phyloP scores from a whole-genome alignment of 495 filamentous ascomycete species.

The Talaromyces liani region DNA sequence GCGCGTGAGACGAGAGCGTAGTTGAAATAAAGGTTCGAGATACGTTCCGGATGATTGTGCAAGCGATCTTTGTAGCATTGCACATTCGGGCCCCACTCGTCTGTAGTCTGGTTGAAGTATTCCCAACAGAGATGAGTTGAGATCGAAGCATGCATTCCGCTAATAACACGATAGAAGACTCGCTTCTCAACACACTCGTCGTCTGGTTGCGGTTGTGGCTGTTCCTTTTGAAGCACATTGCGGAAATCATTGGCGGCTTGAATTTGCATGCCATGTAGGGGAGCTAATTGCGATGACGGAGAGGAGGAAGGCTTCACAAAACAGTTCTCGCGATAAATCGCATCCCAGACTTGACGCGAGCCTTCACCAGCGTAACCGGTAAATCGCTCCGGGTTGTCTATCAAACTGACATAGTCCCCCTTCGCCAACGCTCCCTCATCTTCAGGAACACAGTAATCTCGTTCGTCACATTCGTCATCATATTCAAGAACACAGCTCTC shows the following conservation, averaged over 20 bases:
- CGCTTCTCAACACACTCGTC: slow-evolving; percentile 96
- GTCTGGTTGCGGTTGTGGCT: slow-evolving; percentile 65
- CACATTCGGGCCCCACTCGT: slow-evolving; percentile 88
- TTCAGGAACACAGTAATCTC: slow-evolving; percentile 95
- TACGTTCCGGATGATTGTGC: slow-evolving; percentile 75
- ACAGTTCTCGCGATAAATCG: slow-evolving; percentile 96
- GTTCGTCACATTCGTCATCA: slow-evolving; percentile 95
- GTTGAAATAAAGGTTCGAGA: slow-evolving; percentile 98
- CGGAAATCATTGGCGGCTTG: slow-evolving; percentile 80
- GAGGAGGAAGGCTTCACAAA: slow-evolving; percentile 63
- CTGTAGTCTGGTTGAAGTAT: slow-evolving; percentile 91
- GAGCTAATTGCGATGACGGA: slow-evolving; percentile 23
- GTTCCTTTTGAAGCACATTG: slow-evolving; percentile 67
- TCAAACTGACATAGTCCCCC: slow-evolving; percentile 91
- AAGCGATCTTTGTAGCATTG: slow-evolving; percentile 82
- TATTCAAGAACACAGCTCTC: slow-evolving; percentile 97
- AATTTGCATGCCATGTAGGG: slow-evolving; percentile 24
- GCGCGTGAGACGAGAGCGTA: slow-evolving; percentile 90
- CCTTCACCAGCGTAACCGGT: slow-evolving; percentile 85
- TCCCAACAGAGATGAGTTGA: slow-evolving; percentile 95
- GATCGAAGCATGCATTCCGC: slow-evolving; percentile 96
- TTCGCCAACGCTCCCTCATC: slow-evolving; percentile 81
- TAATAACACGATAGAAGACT: slow-evolving; percentile 90
- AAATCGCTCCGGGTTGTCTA: slow-evolving; percentile 91
- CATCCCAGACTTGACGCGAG: slow-evolving; percentile 85